A percentile compares a stretch with the other conserved stretches of the same genome.
phyloP scores from a whole-genome alignment of 441 rosid genomes.

The Populus trichocarpa region DNA sequence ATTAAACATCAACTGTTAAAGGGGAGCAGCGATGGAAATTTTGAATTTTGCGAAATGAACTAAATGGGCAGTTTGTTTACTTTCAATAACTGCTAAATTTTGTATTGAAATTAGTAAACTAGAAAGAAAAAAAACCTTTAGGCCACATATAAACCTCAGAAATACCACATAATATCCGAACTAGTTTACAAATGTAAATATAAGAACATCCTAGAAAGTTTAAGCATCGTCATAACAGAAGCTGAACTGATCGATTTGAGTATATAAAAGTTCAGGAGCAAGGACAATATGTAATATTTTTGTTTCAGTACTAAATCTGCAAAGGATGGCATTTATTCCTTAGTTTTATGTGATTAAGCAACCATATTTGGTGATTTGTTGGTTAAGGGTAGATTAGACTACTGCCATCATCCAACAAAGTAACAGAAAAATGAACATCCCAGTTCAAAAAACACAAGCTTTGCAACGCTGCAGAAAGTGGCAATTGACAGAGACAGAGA shows the following conservation, averaged over 20 bases:
- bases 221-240: not conserved
- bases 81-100: not conserved
- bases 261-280: not conserved
- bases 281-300: not conserved
- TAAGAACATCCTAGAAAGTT: not conserved
- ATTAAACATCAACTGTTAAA: constrained; percentile 15
- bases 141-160: not conserved
- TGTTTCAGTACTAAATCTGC: not conserved
- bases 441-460: not conserved
- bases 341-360: not conserved
- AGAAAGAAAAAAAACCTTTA: not conserved
- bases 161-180: not conserved
- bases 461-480: not conserved
- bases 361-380: not conserved
- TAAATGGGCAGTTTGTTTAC: not conserved
- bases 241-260: not conserved
- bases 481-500: constrained; percentile 5
- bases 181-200: not conserved
- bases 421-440: not conserved
- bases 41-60: not conserved
- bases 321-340: not conserved
- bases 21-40: not conserved
- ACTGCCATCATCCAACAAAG: not conserved
- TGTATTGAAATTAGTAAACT: not conserved
- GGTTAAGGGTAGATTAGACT: not conserved